Percentiles rank a stretch among this genome's conserved stretches.
Evolutionary conservation across 2,329 filamentous ascomycete genomes (phyloP).

Genomic region (Trichoderma pleuroti): DNA sequence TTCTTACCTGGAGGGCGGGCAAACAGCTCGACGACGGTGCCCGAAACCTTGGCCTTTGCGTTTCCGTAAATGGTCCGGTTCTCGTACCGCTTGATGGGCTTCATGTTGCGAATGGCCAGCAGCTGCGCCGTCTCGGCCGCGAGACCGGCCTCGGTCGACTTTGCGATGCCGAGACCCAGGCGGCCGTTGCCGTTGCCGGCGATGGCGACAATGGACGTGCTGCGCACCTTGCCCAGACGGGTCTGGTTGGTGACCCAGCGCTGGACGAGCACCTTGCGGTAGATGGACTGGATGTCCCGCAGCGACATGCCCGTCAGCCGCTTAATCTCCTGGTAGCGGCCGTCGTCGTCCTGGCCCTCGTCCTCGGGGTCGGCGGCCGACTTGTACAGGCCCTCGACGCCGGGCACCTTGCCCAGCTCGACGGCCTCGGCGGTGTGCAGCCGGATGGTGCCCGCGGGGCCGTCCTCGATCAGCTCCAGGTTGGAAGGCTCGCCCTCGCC

Average conservation of each 20-base stretch:
- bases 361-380: slow-evolving; percentile 48
- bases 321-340: slow-evolving; percentile 51
- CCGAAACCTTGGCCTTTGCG: slow-evolving; percentile 78
- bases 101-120: slow-evolving; percentile 86
- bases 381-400: slow-evolving; percentile 51
- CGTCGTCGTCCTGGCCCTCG: slow-evolving; percentile 48
- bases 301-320: slow-evolving; percentile 53
- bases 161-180: slow-evolving; percentile 85
- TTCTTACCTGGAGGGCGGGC: slow-evolving; percentile 79
- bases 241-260: slow-evolving; percentile 88
- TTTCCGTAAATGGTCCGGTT: slow-evolving; percentile 86
- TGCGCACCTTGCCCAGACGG: slow-evolving; percentile 87
- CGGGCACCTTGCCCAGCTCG: slow-evolving; percentile 51
- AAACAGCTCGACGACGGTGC: slow-evolving; percentile 78
- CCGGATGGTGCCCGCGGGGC: slow-evolving; percentile 34
- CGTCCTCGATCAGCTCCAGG: slow-evolving; percentile 37
- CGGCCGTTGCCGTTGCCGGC: slow-evolving; percentile 85
- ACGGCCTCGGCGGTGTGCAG: slow-evolving; percentile 45
- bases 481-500: slow-evolving; percentile 33
- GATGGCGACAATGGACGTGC: slow-evolving; percentile 70
- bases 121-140: slow-evolving; percentile 70
- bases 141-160: slow-evolving; percentile 69
- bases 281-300: slow-evolving; percentile 51
- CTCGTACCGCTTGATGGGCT: slow-evolving; percentile 88
- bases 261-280: slow-evolving; percentile 67